phyloP scores from a whole-genome alignment of 2,329 filamentous ascomycete genomes.

The Hypoxylon sp. region DNA sequence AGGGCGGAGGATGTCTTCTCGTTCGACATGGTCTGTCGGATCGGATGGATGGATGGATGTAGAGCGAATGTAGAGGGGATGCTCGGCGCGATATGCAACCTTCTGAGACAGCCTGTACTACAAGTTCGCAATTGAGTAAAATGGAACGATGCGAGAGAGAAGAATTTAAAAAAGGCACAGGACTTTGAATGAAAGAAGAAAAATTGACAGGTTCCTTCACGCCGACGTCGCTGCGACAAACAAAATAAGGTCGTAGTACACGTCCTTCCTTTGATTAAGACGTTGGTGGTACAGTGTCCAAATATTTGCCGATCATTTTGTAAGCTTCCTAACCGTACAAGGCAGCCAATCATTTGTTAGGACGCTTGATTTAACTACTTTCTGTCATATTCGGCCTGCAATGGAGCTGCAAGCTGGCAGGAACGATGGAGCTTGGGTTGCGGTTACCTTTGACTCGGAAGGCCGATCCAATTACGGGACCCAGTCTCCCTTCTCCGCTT shows the following conservation, averaged over 20 bases:
- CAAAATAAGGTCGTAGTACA: conserved; percentile 19
- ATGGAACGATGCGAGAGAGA: neutral
- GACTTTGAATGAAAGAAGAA: conserved; percentile 10
- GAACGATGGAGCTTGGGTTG: conserved; percentile 1
- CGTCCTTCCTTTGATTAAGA: neutral
- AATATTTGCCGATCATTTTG: conserved; percentile 6
- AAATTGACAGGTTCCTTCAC: neutral
- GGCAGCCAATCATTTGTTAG: neutral
- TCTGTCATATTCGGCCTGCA: neutral
- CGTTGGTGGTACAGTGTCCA: neutral
- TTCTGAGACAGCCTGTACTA: conserved; percentile 26
- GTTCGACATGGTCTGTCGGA: conserved; percentile 30
- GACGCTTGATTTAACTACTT: neutral
- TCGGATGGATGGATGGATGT: neutral
- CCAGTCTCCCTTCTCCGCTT: conserved; percentile 4
- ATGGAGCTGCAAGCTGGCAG: neutral
- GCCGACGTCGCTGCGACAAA: conserved; percentile 18
- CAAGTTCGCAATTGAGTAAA: neutral
- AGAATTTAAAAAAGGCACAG: conserved; percentile 6
- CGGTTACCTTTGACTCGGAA: conserved; percentile 5
- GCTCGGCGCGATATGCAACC: conserved; percentile 24
- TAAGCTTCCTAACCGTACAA: neutral
- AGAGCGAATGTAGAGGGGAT: neutral
- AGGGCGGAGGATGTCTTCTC: conserved; percentile 33
- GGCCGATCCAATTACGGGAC: neutral